Evolutionary conservation across 768 basidiomycete genomes (phyloP), one percentile per base, ranked within the genome.

Genomic region (Tylopilus subfusipes): DNA sequence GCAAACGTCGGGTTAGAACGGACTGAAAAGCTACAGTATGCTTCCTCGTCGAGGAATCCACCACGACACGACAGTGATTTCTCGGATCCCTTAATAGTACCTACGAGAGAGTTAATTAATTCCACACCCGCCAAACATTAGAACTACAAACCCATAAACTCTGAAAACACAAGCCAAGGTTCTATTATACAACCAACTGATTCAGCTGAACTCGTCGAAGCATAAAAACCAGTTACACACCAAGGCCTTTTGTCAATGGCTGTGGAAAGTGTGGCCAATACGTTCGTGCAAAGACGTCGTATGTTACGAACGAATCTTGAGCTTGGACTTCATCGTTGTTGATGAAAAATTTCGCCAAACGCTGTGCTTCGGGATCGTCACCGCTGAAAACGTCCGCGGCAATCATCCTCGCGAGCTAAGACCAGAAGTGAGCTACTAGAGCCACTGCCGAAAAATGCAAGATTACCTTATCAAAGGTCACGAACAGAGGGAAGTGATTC

Each of bases 21-120:
- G 42, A 73, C 59, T 42, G 84, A 80, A 24, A 84, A 73, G 31
- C 62, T 60, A 36, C 72, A 61, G 60, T 89, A 89, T 0, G 72
- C 22, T 1, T 64, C 55, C 33, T 68, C 65, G 47, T 78, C 74
- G 4, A 88, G 71, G 63, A 69, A 76, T 3, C 78, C 68, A 3
- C 64, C 58, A 2, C 61, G 63, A 48, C 60, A 68, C 0, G 52
- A 51, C 9, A 82, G 52, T 0, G 84, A 72, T 44, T 71, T 69
- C 63, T 88, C 85, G 0, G 86, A 86, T n/a, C 88, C 87, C 61
- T 82, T 78, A 56, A 90, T 83, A 7, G 85, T 79, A 30, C 86
- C 86, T 65, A 19, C 24, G 21, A 39, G 29, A 24, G 14, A 39
- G 31, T 44, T 44, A 10, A 42, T 27, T 39, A 14, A 34, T 34